phyloP scores from a whole-genome alignment of 192 early-diverging fungal genomes.

The Gaertneriomyces sp. region DNA sequence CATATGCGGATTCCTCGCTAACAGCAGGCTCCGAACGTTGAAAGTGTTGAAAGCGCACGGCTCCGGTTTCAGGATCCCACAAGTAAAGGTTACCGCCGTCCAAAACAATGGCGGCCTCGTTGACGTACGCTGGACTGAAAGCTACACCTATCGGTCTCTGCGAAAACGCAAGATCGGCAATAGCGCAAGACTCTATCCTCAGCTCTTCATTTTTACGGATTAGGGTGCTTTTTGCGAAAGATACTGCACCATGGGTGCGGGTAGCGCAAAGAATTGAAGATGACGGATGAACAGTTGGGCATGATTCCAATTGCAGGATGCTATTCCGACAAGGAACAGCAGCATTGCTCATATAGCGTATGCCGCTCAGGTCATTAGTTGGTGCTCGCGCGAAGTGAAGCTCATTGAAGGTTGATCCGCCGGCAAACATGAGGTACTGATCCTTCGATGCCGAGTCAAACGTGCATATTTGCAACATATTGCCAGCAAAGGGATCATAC shows the following conservation, averaged over 20 bases:
- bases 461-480: neutral
- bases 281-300: too few species aligned
- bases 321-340: neutral
- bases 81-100: conserved; percentile 19
- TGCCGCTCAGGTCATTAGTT: neutral
- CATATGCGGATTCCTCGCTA: neutral
- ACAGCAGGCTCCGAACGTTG: too few species aligned
- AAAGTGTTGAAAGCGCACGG: too few species aligned
- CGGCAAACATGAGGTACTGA: neutral
- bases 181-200: neutral
- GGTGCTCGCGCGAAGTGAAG: neutral
- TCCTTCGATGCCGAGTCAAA: neutral
- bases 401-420: neutral
- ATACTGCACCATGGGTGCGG: neutral
- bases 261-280: neutral
- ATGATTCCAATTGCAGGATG: conserved; percentile 5
- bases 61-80: conserved; percentile 4
- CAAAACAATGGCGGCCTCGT: conserved; percentile 16
- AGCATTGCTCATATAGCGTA: neutral
- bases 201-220: neutral
- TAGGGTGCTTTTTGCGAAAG: neutral
- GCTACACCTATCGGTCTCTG: conserved; percentile 20
- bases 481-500: conserved; percentile 13
- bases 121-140: conserved; percentile 14
- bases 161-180: neutral